Evolutionary conservation across 2,329 filamentous ascomycete species (phyloP).

Genomic region (Exophiala alcalophila): DNA sequence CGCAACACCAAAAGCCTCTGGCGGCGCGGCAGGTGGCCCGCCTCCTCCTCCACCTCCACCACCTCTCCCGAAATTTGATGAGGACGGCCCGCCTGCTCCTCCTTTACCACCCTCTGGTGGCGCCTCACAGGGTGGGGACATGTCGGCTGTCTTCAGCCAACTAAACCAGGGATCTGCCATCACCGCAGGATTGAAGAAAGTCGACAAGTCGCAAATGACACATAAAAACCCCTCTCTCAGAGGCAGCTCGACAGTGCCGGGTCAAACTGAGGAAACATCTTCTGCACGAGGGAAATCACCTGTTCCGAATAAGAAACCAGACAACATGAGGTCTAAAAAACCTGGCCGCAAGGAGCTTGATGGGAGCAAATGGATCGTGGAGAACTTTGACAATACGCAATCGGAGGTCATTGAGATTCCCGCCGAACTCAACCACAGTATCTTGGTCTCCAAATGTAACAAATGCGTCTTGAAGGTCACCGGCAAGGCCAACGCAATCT

Average conservation of each 20-base stretch:
- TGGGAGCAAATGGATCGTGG: slow-evolving; percentile 92
- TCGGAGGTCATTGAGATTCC: slow-evolving; percentile 72
- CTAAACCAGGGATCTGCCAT: slow-evolving; percentile 87
- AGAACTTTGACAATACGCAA: slow-evolving; percentile 81
- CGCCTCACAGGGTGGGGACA: slow-evolving; percentile 55
- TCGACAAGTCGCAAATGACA: slow-evolving; percentile 94
- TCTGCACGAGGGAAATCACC: slow-evolving; percentile 71
- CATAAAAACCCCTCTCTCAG: slow-evolving; percentile 94
- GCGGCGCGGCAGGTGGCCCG: slow-evolving; percentile 40
- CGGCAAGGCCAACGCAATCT: slow-evolving; percentile 96
- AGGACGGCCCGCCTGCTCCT: slow-evolving; percentile 57
- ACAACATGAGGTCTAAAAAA: slow-evolving; percentile 81
- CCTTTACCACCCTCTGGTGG: slow-evolving; percentile 58
- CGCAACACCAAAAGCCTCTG: slow-evolving; percentile 33
- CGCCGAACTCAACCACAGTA: slow-evolving; percentile 77
- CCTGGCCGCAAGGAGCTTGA: slow-evolving; percentile 74
- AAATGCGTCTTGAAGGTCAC: slow-evolving; percentile 85
- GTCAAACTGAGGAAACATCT: slow-evolving; percentile 53
- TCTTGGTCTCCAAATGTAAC: slow-evolving; percentile 88
- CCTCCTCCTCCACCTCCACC: slow-evolving; percentile 52
- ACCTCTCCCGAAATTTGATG: slow-evolving; percentile 44
- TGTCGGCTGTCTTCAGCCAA: slow-evolving; percentile 86
- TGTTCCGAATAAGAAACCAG: slow-evolving; percentile 80
- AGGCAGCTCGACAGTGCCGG: slow-evolving; percentile 66
- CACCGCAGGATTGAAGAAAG: slow-evolving; percentile 84